Evolutionary conservation across 2,329 filamentous ascomycete genomes (phyloP).

Genomic region (Pezicula neosporulosa): DNA sequence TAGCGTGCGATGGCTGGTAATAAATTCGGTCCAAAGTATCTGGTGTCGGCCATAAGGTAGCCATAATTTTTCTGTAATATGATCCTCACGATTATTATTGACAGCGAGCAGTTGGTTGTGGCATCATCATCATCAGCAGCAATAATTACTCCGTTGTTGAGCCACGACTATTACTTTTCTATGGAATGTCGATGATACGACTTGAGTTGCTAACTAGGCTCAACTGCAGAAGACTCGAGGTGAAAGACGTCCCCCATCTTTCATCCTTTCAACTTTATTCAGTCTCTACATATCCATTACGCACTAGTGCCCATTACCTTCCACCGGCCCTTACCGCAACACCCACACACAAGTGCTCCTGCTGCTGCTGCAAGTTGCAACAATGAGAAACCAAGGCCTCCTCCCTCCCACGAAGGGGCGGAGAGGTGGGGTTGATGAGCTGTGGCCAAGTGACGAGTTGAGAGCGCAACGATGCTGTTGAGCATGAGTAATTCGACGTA

Average conservation of each 20-base stretch:
- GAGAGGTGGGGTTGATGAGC: no score
- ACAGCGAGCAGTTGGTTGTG: no score
- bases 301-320: not conserved
- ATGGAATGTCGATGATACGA: no score
- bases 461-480: no score
- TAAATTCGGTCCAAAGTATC: not conserved
- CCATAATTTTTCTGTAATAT: not conserved
- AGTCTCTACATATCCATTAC: not conserved
- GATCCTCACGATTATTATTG: not conserved
- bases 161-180: no score
- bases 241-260: not conserved
- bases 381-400: not conserved
- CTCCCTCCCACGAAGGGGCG: not conserved
- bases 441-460: no score
- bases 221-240: not conserved
- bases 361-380: not conserved
- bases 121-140: no score
- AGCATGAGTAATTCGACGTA: no score
- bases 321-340: not conserved
- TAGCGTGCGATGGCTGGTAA: not conserved
- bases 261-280: not conserved
- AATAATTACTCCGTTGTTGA: no score
- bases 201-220: not conserved
- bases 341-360: not conserved
- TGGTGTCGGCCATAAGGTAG: no score